Conservation (phyloP, 2,329 filamentous ascomycete genomes). For the Scedosporium minutisporum region DNA sequence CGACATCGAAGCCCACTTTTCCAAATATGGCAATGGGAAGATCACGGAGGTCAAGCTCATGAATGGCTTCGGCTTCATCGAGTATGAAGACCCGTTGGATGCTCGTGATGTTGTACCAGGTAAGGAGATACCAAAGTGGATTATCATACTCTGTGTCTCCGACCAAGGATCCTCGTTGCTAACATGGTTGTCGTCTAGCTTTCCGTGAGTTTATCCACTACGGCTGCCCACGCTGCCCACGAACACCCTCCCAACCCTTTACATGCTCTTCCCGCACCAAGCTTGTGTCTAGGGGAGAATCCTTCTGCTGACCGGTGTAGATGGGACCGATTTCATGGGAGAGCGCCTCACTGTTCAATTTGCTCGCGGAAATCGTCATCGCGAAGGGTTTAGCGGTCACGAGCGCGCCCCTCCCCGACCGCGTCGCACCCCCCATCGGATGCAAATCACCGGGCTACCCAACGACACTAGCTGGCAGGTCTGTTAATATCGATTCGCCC, state of each 20-base stretch:
- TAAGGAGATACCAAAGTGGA: constrained; percentile 36
- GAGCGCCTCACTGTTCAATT: constrained; percentile 97
- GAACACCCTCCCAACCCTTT: constrained; percentile 5
- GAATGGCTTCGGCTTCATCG: constrained; percentile 99
- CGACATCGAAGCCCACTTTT: constrained; percentile 93
- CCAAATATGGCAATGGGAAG: constrained; percentile 89
- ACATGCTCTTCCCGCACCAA: constrained; percentile 14
- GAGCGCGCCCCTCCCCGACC: constrained; percentile 62
- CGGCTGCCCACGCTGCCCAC: neutral
- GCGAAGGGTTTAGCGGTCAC: constrained; percentile 35
- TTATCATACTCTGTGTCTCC: neutral
- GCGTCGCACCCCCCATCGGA: constrained; percentile 87
- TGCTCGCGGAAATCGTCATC: constrained; percentile 69
- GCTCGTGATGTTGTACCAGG: constrained; percentile 96
- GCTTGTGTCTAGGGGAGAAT: neutral
- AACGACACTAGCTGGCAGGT: constrained; percentile 99
- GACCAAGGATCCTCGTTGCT: neutral
- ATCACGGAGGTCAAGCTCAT: constrained; percentile 99
- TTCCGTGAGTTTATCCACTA: constrained; percentile 44
- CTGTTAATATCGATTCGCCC: constrained; percentile 60
- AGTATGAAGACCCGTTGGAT: constrained; percentile 98
- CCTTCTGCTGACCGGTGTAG: constrained; percentile 33
- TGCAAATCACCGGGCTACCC: constrained; percentile 95
- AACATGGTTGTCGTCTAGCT: constrained; percentile 27
- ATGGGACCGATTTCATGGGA: constrained; percentile 97